Percentiles rank a stretch among this genome's conserved stretches.
phyloP scores from a whole-genome alignment of 352 stramenopile genomes.

The Globisporangium mamillatum region DNA sequence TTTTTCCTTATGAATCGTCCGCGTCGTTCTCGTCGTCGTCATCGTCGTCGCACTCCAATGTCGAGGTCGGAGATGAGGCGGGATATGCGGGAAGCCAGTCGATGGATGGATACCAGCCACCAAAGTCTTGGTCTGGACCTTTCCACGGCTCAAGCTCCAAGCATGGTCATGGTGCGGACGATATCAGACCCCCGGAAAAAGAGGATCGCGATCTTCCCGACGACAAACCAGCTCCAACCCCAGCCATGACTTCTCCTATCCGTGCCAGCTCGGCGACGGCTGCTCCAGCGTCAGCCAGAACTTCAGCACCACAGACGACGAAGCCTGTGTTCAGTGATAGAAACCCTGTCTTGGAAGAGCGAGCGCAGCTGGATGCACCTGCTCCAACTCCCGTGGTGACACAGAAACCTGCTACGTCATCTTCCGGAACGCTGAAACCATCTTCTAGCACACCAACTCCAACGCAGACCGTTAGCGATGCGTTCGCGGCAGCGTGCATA shows the following conservation, averaged over 20 bases:
- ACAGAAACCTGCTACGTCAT: background rate
- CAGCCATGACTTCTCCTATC: background rate
- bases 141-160: slow-evolving; percentile 4
- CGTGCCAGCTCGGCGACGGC: background rate
- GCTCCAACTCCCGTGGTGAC: background rate
- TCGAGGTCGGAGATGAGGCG: slow-evolving; percentile 4
- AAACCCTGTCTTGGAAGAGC: slow-evolving; percentile 1
- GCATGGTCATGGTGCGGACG: background rate
- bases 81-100: background rate
- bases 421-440: background rate
- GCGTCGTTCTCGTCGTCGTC: background rate
- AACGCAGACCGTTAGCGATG: background rate
- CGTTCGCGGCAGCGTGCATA: slow-evolving; percentile 3
- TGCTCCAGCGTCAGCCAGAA: background rate
- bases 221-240: background rate
- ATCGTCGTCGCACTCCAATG: background rate
- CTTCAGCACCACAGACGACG: background rate
- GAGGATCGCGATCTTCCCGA: background rate
- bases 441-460: background rate
- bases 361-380: background rate
- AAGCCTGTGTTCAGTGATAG: background rate
- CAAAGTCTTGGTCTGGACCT: background rate
- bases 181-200: background rate
- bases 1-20: background rate
- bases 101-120: background rate